Evolutionary conservation across 176 grass and related monocot species (phyloP), one percentile per base, ranked within the genome.

Genomic region (Carex parvula): DNA sequence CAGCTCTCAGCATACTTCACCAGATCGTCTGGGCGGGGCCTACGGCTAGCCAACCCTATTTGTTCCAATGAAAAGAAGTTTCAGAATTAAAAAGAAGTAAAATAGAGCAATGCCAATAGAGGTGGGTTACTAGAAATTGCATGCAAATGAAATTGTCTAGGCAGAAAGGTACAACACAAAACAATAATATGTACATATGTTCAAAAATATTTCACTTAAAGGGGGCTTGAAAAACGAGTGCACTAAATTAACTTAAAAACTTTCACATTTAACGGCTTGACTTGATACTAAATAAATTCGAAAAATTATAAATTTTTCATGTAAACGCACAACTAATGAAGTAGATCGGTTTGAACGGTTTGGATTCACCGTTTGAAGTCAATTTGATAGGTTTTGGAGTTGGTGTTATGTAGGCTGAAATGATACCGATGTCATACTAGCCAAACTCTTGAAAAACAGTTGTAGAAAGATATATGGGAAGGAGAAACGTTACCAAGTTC

Each of bases 1-100:
- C 91, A 95, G 67, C 93, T 98, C 93, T 93, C 83, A 2, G 96
- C 93, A 67, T 95, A 93, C 82, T 95, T 91, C 83, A 90, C 86
- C 70, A 95, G 89, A 81, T 98, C 88, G 16, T 92, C 88, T 0
- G 92, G 93, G 57, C 96, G 92, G 7, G 96, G 92, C 76, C 94
- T 88, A 82, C 88, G 89, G 84, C 82, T 92, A 17, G 93, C 96
- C 75, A 98, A 81, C 29, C 92, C 90, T 92, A 21, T 29, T 56
- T 56, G 73, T 56, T 55, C 50, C 9, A 77, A 54, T 32, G 22
- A 77, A 18, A 77, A 18, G 4, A 54, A 8, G 73, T 54, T 77
- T 77, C 9, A 55, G 3, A 46, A 68, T 41, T 61, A 64, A 79
- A 79, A 33, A 14, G 6, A 81, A 62, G 32, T 26, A 39, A 54